Conservation (phyloP, 306 rosid species). For the Gynostemma pentaphyllum region DNA sequence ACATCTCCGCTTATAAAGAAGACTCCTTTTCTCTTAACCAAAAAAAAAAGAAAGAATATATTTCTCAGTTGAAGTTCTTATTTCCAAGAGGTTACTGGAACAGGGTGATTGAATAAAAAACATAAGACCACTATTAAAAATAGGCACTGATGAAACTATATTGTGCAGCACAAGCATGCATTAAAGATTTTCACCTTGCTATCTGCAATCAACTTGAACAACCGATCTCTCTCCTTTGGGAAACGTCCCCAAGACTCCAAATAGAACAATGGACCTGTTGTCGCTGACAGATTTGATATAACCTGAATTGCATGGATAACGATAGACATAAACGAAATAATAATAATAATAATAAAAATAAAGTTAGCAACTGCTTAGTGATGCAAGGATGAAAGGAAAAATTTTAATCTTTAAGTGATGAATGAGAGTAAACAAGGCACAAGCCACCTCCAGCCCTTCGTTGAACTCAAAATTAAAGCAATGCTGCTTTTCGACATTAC, state of each 20-base stretch:
- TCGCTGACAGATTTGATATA: constrained; percentile 67
- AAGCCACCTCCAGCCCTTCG: too few species aligned
- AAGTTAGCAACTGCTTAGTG: not conserved
- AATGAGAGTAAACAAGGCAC: not conserved
- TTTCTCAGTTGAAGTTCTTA: not conserved
- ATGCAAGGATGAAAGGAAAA: not conserved
- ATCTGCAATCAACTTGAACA: constrained; percentile 55
- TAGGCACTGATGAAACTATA: too few species aligned
- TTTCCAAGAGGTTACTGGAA: not conserved
- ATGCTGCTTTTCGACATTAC: too few species aligned
- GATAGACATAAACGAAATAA: not conserved
- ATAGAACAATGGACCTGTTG: constrained; percentile 38
- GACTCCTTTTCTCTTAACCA: constrained; percentile 54
- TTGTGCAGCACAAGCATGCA: not conserved
- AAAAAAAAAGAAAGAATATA: not conserved
- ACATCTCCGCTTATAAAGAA: constrained; percentile 81
- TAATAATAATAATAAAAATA: not conserved
- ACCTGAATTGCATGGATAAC: constrained; percentile 37
- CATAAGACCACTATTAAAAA: too few species aligned
- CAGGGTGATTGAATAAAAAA: not conserved
- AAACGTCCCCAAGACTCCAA: constrained; percentile 81
- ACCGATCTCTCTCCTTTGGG: constrained; percentile 65
- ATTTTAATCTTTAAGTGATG: not conserved
- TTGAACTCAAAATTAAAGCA: too few species aligned
- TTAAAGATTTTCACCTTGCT: constrained; percentile 41